These are phyloP conservation scores for Serendipita vermifera DNA, from an alignment of 768 basidiomycete genomes.

Conservation along the genomic window DNA sequence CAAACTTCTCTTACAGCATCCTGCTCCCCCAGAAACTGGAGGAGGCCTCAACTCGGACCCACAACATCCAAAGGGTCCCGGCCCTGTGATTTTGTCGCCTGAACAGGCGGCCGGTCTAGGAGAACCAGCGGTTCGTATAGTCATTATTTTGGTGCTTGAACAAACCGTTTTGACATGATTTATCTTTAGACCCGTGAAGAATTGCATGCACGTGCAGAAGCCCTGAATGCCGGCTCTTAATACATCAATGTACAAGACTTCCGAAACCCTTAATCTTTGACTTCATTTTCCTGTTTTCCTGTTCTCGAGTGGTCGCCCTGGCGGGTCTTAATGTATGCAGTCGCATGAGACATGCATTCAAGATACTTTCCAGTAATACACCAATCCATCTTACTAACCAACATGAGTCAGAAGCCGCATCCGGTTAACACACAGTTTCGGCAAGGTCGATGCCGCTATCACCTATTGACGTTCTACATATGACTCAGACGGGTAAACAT, in stretches of 20 bases:
- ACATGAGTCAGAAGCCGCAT: too few species aligned
- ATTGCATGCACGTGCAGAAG: not conserved
- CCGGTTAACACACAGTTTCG: too few species aligned
- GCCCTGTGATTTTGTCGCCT: not conserved
- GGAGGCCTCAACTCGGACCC: conserved; percentile 3
- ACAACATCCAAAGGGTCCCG: not conserved
- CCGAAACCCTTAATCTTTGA: not conserved
- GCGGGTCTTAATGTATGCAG: not conserved
- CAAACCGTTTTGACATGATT: not conserved
- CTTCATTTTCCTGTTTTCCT: not conserved
- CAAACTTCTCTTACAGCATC: too few species aligned
- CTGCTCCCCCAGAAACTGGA: not conserved
- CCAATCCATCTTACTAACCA: not conserved
- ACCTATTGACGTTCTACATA: too few species aligned
- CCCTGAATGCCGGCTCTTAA: not conserved
- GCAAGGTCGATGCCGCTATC: too few species aligned
- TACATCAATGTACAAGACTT: not conserved
- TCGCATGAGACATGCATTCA: not conserved
- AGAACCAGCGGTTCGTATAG: not conserved
- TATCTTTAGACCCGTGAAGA: not conserved
- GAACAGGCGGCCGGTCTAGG: not conserved
- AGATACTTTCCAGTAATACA: not conserved
- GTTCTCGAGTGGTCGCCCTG: not conserved
- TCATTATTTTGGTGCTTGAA: not conserved
- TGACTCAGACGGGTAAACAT: too few species aligned